These are phyloP conservation scores for Aristolochia californica DNA, from an alignment of 164 flowering plant genomes.

Conservation along the genomic window DNA sequence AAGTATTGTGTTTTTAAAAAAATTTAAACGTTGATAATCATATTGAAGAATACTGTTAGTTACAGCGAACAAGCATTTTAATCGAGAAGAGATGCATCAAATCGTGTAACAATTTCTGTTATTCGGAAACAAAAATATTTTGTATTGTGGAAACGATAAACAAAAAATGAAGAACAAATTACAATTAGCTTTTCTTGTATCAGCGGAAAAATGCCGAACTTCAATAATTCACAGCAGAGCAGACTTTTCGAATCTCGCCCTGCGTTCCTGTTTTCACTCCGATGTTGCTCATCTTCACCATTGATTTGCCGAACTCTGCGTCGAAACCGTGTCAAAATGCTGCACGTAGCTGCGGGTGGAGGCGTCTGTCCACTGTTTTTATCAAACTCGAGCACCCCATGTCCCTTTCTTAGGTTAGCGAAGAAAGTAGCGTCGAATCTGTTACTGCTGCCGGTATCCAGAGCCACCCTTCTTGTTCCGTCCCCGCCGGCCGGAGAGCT, in stretches of 20 bases:
- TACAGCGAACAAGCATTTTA: too few relatives aligned
- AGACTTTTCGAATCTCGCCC: constrained; percentile 47
- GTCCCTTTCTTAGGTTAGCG: constrained; percentile 27
- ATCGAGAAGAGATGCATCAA: too few relatives aligned
- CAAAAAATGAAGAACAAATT: too few relatives aligned
- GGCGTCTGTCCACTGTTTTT: constrained; percentile 35
- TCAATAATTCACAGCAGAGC: constrained; percentile 45
- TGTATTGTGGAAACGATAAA: too few relatives aligned
- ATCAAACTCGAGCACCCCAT: constrained; percentile 48
- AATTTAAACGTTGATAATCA: too few relatives aligned
- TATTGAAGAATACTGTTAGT: too few relatives aligned
- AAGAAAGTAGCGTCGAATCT: constrained; percentile 33
- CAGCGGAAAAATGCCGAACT: too few relatives aligned
- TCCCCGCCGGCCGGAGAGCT: constrained; percentile 30
- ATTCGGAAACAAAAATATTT: too few relatives aligned
- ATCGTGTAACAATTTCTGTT: too few relatives aligned
- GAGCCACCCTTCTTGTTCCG: constrained; percentile 22
- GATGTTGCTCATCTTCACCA: constrained; percentile 57
- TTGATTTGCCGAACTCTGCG: constrained; percentile 37
- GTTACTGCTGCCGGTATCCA: constrained; percentile 33
- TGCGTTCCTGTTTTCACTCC: constrained; percentile 37
- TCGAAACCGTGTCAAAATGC: constrained; percentile 22
- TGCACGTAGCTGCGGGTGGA: constrained; percentile 28
- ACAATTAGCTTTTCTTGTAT: too few relatives aligned
- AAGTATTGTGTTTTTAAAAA: too few relatives aligned